These are phyloP conservation scores for Podospora pseudocomata DNA, from an alignment of 495 filamentous ascomycete species.

Conservation along the genomic window DNA sequence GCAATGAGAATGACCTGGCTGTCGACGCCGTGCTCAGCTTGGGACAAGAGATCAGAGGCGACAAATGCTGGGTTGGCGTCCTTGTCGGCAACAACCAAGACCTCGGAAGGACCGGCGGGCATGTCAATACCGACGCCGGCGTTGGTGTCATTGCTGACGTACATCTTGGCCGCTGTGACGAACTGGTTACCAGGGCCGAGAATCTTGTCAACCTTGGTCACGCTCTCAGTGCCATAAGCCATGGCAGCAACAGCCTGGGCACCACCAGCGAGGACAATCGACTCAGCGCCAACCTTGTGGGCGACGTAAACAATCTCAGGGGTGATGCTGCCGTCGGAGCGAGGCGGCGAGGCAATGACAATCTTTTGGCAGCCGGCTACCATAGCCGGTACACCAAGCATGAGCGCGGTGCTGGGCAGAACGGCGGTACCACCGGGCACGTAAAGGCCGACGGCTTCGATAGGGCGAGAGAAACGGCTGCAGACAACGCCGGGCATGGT, in stretches of 20 bases:
- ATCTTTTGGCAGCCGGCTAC: conserved; percentile 97
- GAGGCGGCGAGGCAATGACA: conserved; percentile 85
- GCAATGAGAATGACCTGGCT: conserved; percentile 93
- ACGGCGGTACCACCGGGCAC: conserved; percentile 95
- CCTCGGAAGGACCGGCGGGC: conserved; percentile 95
- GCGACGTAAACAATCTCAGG: conserved; percentile 98
- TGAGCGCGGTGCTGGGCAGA: conserved; percentile 90
- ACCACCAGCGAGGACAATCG: conserved; percentile 91
- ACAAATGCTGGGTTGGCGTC: conserved; percentile 90
- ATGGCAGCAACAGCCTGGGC: conserved; percentile 92
- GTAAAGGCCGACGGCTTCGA: conserved; percentile 92
- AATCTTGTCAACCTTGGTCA: conserved; percentile 98
- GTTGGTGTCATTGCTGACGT: conserved; percentile 91
- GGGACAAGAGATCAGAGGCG: conserved; percentile 86
- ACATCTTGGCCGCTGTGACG: conserved; percentile 97
- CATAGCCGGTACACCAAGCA: conserved; percentile 96
- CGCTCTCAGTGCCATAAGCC: conserved; percentile 77
- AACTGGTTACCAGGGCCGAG: conserved; percentile 97
- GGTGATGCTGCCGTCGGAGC: conserved; percentile 82
- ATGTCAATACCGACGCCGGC: conserved; percentile 96
- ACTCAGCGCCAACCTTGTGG: conserved; percentile 92
- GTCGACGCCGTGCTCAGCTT: conserved; percentile 95
- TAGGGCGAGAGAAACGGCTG: conserved; percentile 87
- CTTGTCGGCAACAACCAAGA: conserved; percentile 92
- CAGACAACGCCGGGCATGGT: conserved; percentile 97